Base-by-base conservation (phyloP, 2,329 filamentous ascomycete species). In the Cordyceps militaris region DNA sequence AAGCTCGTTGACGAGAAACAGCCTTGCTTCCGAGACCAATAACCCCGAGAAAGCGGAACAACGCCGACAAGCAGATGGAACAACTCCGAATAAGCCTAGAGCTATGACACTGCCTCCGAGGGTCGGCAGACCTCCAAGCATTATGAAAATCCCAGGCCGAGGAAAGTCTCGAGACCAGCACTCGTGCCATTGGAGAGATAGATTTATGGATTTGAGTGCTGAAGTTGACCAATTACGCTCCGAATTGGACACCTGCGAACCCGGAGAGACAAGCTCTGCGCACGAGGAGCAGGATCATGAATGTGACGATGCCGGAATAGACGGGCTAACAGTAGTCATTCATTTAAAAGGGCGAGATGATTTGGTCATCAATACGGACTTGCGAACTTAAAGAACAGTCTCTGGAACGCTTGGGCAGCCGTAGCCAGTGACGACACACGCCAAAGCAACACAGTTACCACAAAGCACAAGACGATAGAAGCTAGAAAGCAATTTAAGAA, bases 251-350 rank as follows among this genome's bases (percentile, higher is more conserved):
- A 65, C 64, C 2, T 61, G 56, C 21, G 62, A 64, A 2, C 36
- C 26, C 8, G 28, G 9, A 44, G 60, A 58, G 30, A 43, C 30
- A 8, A 62, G 60, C 19, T 19, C 43, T n/a, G 4, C 42, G 3
- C 19, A 36, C 4, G 3, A 13, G 10, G 36, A 44, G 16, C 34
- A 34, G 21, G 36, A 50, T 21, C 61, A 66, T 23, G 63, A 66
- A 8, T 69, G 70, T 36, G 70, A 70, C 16, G 71, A 76, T 24
- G 61, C 76, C 47, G 73, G 73, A 16, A 74, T 81, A 30, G 71
- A 78, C 59, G 77, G 77, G 11, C 64, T 81, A 53, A 81, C 78
- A 6, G 76, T 80, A 59, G 74, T 80, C 48, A 69, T 82, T 66
- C 79, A 80, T 66, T 67, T 78, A 63, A 75, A 67, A 62, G 72